Evolutionary conservation across 306 rosid genomes (phyloP).

Genomic region (Datisca glomerata): DNA sequence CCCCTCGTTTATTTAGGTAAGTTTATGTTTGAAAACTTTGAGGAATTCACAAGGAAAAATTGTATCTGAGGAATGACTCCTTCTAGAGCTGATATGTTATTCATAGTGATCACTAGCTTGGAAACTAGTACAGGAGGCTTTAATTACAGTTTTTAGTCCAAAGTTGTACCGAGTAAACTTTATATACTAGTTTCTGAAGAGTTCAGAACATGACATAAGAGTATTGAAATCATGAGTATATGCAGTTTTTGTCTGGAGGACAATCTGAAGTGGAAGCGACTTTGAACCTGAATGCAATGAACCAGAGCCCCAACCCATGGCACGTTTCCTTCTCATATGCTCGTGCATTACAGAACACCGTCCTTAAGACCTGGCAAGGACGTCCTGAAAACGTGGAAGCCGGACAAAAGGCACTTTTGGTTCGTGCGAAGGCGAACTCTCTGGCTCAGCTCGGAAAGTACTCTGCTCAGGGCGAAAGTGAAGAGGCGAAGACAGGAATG

Average conservation of each 20-base stretch:
- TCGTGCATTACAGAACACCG: slow-evolving; percentile 86
- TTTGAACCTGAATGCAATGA: slow-evolving; percentile 89
- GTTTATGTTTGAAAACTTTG: no score
- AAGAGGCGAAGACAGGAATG: slow-evolving; percentile 88
- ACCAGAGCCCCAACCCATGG: slow-evolving; percentile 99
- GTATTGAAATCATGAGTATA: no score
- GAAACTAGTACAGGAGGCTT: no score
- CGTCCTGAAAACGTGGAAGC: slow-evolving; percentile 60
- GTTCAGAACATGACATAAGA: no score
- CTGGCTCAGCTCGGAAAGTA: slow-evolving; percentile 94
- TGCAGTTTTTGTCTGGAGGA: slow-evolving; percentile 94
- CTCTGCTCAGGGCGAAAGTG: slow-evolving; percentile 72
- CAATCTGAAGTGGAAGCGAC: slow-evolving; percentile 95
- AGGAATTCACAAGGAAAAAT: no score
- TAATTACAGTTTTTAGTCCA: no score
- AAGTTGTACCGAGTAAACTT: no score
- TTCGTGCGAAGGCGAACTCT: slow-evolving; percentile 95
- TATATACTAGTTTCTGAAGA: no score
- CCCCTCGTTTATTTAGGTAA: no score
- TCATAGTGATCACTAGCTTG: no score
- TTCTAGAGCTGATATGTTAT: no score
- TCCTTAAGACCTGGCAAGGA: slow-evolving; percentile 97
- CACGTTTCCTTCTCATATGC: slow-evolving; percentile 97
- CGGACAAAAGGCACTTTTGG: slow-evolving; percentile 73
- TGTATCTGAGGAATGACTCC: no score